Evolutionary conservation across 345 rosid species (phyloP).

Genomic region (Erucastrum elatum): DNA sequence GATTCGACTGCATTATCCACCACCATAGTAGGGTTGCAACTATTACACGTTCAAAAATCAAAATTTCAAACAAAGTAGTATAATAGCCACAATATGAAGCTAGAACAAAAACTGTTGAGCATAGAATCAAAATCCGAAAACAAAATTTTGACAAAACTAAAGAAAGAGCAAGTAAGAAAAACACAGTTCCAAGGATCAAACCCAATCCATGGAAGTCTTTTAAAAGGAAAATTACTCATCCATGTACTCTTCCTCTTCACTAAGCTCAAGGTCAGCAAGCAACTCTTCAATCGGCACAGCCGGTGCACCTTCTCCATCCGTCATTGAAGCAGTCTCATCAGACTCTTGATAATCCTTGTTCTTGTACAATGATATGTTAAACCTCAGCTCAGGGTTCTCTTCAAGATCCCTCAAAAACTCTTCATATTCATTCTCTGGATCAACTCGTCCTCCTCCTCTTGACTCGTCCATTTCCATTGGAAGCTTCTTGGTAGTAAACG

Average conservation of each 20-base stretch:
- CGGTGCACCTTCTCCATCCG: constrained; percentile 57
- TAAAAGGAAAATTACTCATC: constrained; percentile 29
- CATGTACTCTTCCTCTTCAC: constrained; percentile 37
- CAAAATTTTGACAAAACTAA: no score
- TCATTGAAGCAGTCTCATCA: constrained; percentile 53
- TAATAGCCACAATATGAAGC: background rate
- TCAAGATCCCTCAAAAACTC: constrained; percentile 60
- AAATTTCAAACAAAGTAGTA: no score
- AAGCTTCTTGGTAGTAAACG: constrained; percentile 46
- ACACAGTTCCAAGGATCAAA: no score
- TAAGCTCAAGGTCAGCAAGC: constrained; percentile 55
- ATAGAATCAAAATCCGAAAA: no score
- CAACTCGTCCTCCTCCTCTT: constrained; percentile 31
- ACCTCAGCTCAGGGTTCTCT: constrained; percentile 60
- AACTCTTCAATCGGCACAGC: constrained; percentile 53
- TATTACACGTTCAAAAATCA: no score
- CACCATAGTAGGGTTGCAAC: background rate
- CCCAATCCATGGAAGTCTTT: no score
- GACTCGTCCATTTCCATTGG: constrained; percentile 55
- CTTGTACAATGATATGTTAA: constrained; percentile 51
- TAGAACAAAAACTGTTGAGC: no score
- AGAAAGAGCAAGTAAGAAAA: no score
- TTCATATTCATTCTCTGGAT: constrained; percentile 48
- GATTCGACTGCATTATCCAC: background rate
- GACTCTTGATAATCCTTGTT: constrained; percentile 58